Base-by-base conservation (phyloP, 331 rosid species). In the Phaseolus coccineus region DNA sequence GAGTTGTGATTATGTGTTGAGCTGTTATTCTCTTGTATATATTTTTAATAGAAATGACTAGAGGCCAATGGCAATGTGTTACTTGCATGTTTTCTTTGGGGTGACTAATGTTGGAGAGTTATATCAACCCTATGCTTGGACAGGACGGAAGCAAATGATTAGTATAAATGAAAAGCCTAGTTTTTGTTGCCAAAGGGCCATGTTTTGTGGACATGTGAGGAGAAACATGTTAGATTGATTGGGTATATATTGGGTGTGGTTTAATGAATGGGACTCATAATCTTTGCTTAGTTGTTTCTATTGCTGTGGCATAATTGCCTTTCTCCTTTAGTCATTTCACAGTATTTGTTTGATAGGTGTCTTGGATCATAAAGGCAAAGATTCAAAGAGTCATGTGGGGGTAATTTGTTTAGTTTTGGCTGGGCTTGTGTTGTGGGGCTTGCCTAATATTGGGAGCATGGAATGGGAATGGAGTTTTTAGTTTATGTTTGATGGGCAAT, bases 271-370 rank as follows among this genome's bases (percentile, higher is more conserved):
- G 58, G 83, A 67, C 62, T 84, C 83, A 52, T 65, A 74, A 76
- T 81, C 77, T 82, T 56, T 84, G 88, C 95, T 85, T 87, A 89
- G 98, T 86, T 94, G 98, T 92, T 67, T 86, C 22, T 77, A 77
- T 87, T 86, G 97, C 98, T 94, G 98, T 71, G 59, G 40, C 69
- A 19, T 82, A 76, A 39, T 76, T 82, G 74, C 27, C 40, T 13
- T 33, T 82, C 70, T 40, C 75, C 72, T 61, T 69, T 39, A 13
- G 69, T 57, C 74, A 53, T 78, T 65, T 74, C 57, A 12, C 73
- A 39, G 77, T 74, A 66, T 83, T 31, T 77, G 87, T 84, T 78
- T 62, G 22, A 51, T 56, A 79, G 69, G 67, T 46, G 84, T 72
- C 71, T 81, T 56, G 78, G 80, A 82, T 80, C 83, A 75, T 77